These are phyloP conservation scores for Colletotrichum sp. DNA, from an alignment of 2,329 filamentous ascomycete genomes.

Conservation along the genomic window DNA sequence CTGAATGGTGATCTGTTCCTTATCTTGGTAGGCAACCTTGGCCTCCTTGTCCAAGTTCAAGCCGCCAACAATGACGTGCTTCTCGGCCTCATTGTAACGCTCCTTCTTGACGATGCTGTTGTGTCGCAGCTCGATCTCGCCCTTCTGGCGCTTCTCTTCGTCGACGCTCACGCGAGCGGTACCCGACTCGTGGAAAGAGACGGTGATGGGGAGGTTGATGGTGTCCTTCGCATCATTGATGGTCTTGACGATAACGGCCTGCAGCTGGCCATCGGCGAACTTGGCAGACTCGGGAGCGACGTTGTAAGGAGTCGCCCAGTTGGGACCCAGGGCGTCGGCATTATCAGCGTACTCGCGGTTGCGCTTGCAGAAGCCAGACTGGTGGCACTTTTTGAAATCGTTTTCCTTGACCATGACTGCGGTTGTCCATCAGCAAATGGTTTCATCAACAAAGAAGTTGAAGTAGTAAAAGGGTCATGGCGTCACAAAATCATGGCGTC, in stretches of 20 bases:
- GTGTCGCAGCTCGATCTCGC: conserved; percentile 86
- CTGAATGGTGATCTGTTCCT: conserved; percentile 73
- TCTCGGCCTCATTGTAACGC: conserved; percentile 89
- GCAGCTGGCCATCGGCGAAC: conserved; percentile 80
- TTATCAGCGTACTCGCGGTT: conserved; percentile 89
- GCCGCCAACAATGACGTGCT: conserved; percentile 86
- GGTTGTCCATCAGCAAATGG: background rate
- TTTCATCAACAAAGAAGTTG: background rate
- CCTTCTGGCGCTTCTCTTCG: conserved; percentile 87
- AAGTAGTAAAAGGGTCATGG: background rate
- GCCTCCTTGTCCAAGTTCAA: conserved; percentile 75
- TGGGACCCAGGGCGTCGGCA: conserved; percentile 65
- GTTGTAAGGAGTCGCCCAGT: conserved; percentile 82
- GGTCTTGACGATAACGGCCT: conserved; percentile 82
- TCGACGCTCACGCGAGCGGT: conserved; percentile 87
- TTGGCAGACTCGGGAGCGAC: conserved; percentile 74
- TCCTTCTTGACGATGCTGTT: conserved; percentile 86
- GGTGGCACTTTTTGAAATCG: conserved; percentile 95
- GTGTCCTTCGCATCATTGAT: conserved; percentile 69
- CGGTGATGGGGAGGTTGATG: conserved; percentile 79
- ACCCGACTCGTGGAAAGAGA: conserved; percentile 90
- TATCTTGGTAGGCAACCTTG: conserved; percentile 68
- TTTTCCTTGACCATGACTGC: conserved; percentile 88
- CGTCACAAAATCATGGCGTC: conserved; percentile 4
- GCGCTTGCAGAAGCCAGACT: conserved; percentile 96